phyloP scores from a whole-genome alignment of 345 rosid genomes.

The Eucalyptus coolabah region DNA sequence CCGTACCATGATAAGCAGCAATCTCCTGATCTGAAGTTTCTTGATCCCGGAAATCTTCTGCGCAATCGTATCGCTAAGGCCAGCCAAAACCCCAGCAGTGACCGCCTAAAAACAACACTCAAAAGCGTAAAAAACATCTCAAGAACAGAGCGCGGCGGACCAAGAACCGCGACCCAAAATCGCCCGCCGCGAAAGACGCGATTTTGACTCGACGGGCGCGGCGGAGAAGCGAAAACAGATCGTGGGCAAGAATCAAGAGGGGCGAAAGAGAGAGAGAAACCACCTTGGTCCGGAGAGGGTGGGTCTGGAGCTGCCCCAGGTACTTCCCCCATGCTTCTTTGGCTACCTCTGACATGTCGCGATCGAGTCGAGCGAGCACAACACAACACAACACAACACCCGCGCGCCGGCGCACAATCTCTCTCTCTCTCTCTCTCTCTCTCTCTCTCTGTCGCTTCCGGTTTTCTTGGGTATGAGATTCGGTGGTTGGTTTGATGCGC shows the following conservation, averaged over 20 bases:
- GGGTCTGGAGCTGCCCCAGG: slow-evolving; percentile 73
- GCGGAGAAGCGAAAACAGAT: background rate
- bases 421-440: background rate
- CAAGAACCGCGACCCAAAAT: background rate
- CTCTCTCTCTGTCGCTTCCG: background rate
- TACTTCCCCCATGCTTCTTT: slow-evolving; percentile 88
- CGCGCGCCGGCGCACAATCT: background rate
- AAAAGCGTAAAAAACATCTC: background rate
- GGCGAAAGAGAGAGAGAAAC: background rate
- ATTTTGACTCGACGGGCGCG: background rate
- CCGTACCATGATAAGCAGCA: slow-evolving; percentile 61
- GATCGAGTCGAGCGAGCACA: background rate
- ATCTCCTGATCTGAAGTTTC: slow-evolving; percentile 52
- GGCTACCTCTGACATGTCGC: slow-evolving; percentile 53
- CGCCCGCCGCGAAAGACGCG: background rate
- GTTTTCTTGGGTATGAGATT: background rate
- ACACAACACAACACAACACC: background rate
- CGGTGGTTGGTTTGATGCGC: background rate
- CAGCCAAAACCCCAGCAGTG: slow-evolving; percentile 72
- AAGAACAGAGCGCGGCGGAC: background rate
- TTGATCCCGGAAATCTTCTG: slow-evolving; percentile 81
- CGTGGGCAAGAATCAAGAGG: background rate
- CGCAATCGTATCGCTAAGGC: slow-evolving; percentile 68
- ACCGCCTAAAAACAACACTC: slow-evolving; percentile 40
- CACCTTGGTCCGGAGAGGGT: slow-evolving; percentile 92